Evolutionary conservation across 495 filamentous ascomycete genomes (phyloP).

Genomic region (Astrocystis sublimbata): DNA sequence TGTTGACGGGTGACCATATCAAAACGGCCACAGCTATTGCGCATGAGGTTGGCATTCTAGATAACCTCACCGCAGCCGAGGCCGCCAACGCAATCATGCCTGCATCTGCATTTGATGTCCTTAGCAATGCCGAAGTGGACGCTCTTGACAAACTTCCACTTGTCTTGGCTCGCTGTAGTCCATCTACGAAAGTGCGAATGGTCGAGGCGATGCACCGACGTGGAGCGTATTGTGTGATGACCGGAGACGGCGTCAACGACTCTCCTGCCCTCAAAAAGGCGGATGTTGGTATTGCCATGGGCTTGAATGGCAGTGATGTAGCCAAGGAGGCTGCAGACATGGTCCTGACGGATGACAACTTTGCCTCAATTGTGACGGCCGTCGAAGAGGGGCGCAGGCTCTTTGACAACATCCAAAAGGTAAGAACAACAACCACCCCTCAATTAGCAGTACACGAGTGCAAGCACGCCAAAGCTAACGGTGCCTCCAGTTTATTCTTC

Average conservation of each 20-base stretch:
- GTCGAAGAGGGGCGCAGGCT: constrained; percentile 63
- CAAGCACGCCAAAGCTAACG: background rate
- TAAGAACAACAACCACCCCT: constrained; percentile 10
- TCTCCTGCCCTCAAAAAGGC: constrained; percentile 77
- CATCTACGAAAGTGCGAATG: constrained; percentile 75
- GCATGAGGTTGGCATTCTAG: constrained; percentile 47
- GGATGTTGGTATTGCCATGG: constrained; percentile 87
- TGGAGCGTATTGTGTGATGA: constrained; percentile 68
- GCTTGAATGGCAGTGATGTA: constrained; percentile 73
- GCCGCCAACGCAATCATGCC: constrained; percentile 49
- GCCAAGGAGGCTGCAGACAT: constrained; percentile 86
- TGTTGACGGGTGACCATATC: constrained; percentile 67
- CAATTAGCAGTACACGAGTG: constrained; percentile 11
- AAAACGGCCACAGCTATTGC: constrained; percentile 64
- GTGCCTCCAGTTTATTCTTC: constrained; percentile 52
- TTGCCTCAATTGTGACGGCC: constrained; percentile 73
- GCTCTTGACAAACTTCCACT: constrained; percentile 62
- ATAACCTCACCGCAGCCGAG: constrained; percentile 42
- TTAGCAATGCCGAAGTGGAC: constrained; percentile 66
- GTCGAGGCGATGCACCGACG: constrained; percentile 71
- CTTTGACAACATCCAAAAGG: constrained; percentile 73
- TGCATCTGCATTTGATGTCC: constrained; percentile 66
- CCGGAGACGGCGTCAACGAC: constrained; percentile 90
- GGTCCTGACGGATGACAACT: constrained; percentile 81
- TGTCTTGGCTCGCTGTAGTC: constrained; percentile 71